Evolutionary conservation across 2,329 filamentous ascomycete genomes (phyloP).

Genomic region (Endoconidiophora polonica): DNA sequence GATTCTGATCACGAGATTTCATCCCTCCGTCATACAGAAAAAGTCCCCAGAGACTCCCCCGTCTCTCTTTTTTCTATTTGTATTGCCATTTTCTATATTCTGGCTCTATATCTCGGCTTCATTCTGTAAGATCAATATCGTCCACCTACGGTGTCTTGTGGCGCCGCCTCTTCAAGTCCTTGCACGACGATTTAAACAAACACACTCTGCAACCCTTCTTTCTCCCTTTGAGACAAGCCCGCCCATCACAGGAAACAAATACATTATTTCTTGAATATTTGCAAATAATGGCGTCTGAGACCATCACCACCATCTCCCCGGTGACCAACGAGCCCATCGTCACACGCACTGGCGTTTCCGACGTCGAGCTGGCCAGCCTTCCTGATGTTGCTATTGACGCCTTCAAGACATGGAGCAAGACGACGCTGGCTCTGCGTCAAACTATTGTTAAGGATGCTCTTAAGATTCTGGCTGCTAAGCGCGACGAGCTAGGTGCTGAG

Average conservation of each 20-base stretch:
- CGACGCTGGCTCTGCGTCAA: constrained; percentile 57
- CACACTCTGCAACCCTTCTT: neutral
- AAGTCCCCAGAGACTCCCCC: too few species aligned
- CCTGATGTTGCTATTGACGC: constrained; percentile 55
- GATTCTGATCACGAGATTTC: neutral
- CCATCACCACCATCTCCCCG: constrained; percentile 69
- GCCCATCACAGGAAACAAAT: constrained; percentile 14
- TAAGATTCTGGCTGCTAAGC: constrained; percentile 47
- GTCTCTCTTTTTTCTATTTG: too few species aligned
- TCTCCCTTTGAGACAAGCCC: neutral
- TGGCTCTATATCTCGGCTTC: too few species aligned
- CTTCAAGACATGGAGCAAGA: constrained; percentile 62
- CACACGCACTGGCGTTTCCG: constrained; percentile 57
- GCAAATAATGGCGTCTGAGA: constrained; percentile 41
- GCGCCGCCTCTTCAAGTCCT: too few species aligned
- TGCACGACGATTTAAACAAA: neutral
- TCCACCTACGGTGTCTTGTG: too few species aligned
- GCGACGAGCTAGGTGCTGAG: constrained; percentile 69
- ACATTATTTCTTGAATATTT: neutral
- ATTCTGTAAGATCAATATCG: too few species aligned
- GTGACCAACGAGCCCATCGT: constrained; percentile 73
- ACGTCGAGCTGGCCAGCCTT: constrained; percentile 53
- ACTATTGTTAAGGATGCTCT: constrained; percentile 68
- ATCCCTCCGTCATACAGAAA: too few species aligned
- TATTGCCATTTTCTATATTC: too few species aligned